Evolutionary conservation across 164 flowering plant species (phyloP).

Genomic region (Macadamia tetraphylla): DNA sequence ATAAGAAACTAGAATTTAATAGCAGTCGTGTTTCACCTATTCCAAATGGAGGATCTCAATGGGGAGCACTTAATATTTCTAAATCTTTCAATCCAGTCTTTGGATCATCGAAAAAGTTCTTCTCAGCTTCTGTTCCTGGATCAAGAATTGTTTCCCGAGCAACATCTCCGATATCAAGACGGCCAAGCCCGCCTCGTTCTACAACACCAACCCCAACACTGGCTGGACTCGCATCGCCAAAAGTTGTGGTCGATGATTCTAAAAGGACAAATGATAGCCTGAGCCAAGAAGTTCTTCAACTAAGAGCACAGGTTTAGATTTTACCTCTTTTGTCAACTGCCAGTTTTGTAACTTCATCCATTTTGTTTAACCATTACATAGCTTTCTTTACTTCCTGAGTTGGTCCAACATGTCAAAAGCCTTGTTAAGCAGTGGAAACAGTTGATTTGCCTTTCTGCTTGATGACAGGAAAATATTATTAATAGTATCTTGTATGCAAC

Average conservation of each 20-base stretch:
- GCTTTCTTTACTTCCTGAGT: too few relatives aligned
- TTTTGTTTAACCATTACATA: too few relatives aligned
- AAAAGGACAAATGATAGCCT: slow-evolving; percentile 69
- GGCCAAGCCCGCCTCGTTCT: slow-evolving; percentile 94
- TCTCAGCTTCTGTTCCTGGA: slow-evolving; percentile 98
- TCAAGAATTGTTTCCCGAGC: slow-evolving; percentile 97
- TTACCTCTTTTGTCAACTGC: not conserved
- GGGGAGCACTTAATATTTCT: slow-evolving; percentile 74
- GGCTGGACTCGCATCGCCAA: slow-evolving; percentile 80
- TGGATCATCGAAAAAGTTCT: slow-evolving; percentile 92
- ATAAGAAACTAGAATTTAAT: slow-evolving; percentile 80
- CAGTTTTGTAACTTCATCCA: not conserved
- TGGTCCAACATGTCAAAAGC: too few relatives aligned
- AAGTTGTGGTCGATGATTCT: slow-evolving; percentile 59
- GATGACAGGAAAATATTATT: too few relatives aligned
- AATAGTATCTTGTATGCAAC: too few relatives aligned
- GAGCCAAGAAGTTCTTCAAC: slow-evolving; percentile 69
- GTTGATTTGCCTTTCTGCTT: too few relatives aligned
- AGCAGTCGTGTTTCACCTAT: slow-evolving; percentile 95
- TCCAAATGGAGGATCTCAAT: slow-evolving; percentile 76
- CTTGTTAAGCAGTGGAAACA: too few relatives aligned
- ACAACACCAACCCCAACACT: slow-evolving; percentile 96
- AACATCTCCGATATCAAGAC: slow-evolving; percentile 94
- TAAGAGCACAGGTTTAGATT: slow-evolving; percentile 69
- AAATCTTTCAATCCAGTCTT: slow-evolving; percentile 89